Evolutionary conservation across 352 stramenopile genomes (phyloP).

Genomic region (Pythium guiyangense): DNA sequence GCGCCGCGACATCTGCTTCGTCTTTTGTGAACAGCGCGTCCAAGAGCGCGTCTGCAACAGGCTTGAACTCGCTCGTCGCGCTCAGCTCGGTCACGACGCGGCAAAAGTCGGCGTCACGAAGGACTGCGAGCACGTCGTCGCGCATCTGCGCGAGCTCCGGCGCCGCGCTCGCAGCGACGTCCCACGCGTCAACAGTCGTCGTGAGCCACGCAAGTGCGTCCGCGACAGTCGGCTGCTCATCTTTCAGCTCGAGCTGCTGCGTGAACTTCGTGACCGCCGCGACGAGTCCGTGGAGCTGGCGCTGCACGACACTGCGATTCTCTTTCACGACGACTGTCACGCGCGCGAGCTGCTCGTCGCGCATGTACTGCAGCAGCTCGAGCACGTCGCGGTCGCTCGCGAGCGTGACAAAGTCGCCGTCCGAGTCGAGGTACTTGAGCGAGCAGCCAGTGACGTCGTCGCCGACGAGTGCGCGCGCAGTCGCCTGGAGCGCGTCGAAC

Average conservation of each 20-base stretch:
- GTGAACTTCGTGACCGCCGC: slow-evolving; percentile 48
- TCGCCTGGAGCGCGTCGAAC: neutral
- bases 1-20: slow-evolving; percentile 21
- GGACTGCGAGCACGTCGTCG: slow-evolving; percentile 32
- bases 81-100: slow-evolving; percentile 26
- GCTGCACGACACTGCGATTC: slow-evolving; percentile 25
- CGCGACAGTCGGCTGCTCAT: slow-evolving; percentile 31
- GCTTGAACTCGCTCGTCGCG: slow-evolving; percentile 28
- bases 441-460: slow-evolving; percentile 3
- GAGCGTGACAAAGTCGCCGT: slow-evolving; percentile 40
- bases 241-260: slow-evolving; percentile 20
- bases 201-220: slow-evolving; percentile 36
- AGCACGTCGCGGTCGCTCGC: slow-evolving; percentile 26
- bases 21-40: slow-evolving; percentile 30
- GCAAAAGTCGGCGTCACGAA: slow-evolving; percentile 33
- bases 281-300: slow-evolving; percentile 41
- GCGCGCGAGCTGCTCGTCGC: neutral
- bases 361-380: slow-evolving; percentile 27
- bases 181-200: slow-evolving; percentile 34
- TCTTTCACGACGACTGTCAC: slow-evolving; percentile 10
- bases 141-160: slow-evolving; percentile 36
- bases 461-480: slow-evolving; percentile 1
- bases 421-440: slow-evolving; percentile 34
- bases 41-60: slow-evolving; percentile 14
- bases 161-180: slow-evolving; percentile 32